phyloP scores from a whole-genome alignment of 495 filamentous ascomycete species.

The Aspergillus wentii region DNA sequence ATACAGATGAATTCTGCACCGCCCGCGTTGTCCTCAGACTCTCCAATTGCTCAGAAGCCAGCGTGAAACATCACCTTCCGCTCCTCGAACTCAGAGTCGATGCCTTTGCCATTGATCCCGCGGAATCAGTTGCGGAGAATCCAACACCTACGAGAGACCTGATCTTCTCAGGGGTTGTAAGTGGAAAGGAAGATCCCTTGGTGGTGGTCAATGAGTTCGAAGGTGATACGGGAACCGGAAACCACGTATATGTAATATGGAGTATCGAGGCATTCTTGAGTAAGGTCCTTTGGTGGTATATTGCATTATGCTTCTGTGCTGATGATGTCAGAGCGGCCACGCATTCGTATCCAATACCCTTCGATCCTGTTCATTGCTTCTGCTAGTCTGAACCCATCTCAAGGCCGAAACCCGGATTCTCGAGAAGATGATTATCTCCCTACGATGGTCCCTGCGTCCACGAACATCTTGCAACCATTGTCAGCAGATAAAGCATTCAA shows the following conservation, averaged over 20 bases:
- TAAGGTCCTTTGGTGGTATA: slow-evolving; percentile 19
- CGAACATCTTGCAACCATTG: slow-evolving; percentile 79
- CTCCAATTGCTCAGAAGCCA: slow-evolving; percentile 54
- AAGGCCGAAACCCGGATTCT: slow-evolving; percentile 41
- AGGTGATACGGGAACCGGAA: slow-evolving; percentile 47
- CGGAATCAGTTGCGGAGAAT: slow-evolving; percentile 38
- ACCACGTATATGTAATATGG: slow-evolving; percentile 74
- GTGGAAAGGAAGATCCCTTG: slow-evolving; percentile 55
- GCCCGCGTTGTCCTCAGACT: slow-evolving; percentile 69
- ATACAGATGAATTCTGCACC: slow-evolving; percentile 70
- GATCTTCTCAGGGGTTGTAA: slow-evolving; percentile 59
- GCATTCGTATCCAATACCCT: slow-evolving; percentile 73
- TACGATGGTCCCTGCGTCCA: slow-evolving; percentile 65
- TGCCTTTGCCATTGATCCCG: slow-evolving; percentile 62
- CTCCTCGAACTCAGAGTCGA: slow-evolving; percentile 66
- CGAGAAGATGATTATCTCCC: slow-evolving; percentile 71
- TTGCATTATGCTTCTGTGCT: slow-evolving; percentile 6
- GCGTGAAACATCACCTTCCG: slow-evolving; percentile 54
- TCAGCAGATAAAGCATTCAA: slow-evolving; percentile 60
- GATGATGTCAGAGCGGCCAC: slow-evolving; percentile 52
- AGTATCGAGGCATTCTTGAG: slow-evolving; percentile 70
- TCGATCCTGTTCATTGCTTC: slow-evolving; percentile 71
- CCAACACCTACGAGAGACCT: slow-evolving; percentile 53
- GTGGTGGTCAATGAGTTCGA: slow-evolving; percentile 54
- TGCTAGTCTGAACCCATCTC: slow-evolving; percentile 58